phyloP scores from a whole-genome alignment of 2,329 filamentous ascomycete species.

The Colletotrichum musae region DNA sequence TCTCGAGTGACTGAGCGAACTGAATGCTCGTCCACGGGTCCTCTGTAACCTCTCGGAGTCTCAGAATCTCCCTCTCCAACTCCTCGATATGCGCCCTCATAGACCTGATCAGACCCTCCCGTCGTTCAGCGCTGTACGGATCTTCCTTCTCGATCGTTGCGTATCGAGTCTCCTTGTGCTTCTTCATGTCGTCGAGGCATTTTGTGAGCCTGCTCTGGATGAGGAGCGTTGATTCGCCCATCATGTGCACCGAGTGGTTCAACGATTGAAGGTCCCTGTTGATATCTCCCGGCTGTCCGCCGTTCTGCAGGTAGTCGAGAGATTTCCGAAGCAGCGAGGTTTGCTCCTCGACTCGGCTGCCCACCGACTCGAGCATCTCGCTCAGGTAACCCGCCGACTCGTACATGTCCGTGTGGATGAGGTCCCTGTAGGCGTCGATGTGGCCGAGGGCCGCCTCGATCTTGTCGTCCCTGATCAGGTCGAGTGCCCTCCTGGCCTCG shows the following conservation, averaged over 20 bases:
- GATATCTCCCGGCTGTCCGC: neutral
- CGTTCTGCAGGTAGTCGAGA: neutral
- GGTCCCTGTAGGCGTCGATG: constrained; percentile 21
- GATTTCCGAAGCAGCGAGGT: neutral
- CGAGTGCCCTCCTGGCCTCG: neutral
- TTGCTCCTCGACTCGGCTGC: constrained; percentile 6
- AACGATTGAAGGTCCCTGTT: constrained; percentile 4
- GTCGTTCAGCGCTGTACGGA: neutral
- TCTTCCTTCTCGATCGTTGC: neutral
- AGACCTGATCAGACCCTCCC: neutral
- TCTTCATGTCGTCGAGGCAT: neutral
- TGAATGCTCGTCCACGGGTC: neutral
- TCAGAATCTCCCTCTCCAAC: neutral
- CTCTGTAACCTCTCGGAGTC: neutral
- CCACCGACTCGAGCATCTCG: constrained; percentile 13
- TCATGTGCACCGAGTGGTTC: neutral
- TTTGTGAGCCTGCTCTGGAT: neutral
- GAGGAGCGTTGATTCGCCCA: neutral
- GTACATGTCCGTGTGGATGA: constrained; percentile 21
- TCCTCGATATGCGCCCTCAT: constrained; percentile 2
- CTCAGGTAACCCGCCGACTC: constrained; percentile 3
- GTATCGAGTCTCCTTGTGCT: neutral
- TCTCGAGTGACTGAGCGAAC: neutral
- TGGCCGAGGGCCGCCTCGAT: constrained; percentile 14
- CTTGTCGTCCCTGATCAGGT: neutral